Evolutionary conservation across 2,329 filamentous ascomycete species (phyloP), one percentile per base, ranked within the genome.

Genomic region (Cercospora zeae-maydis): DNA sequence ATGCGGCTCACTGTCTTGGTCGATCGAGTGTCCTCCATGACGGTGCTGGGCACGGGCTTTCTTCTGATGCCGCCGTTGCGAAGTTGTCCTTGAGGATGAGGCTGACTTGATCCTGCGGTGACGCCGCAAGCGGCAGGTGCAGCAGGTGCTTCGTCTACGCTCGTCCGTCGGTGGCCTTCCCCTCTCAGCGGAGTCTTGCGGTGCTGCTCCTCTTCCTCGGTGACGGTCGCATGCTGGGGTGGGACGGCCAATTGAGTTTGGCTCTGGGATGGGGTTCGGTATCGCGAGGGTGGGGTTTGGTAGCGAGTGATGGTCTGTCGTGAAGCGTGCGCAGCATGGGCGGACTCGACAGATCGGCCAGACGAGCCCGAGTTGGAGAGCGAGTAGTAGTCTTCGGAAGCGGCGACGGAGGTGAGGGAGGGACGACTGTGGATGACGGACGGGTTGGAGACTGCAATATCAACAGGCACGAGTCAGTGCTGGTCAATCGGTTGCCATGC

Each of bases 311-410:
- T 73, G 42, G 69, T 69, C 16, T 69, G 67, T 27, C 63, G 64
- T 52, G 63, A 68, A 33, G 61, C 54, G 34, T 61, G 58, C 36
- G 61, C 64, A 61, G 66, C 59, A 57, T 69, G 66, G 67, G 71
- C 75, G 71, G 73, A 59, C 19, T 68, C 66, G 63, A 66, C 64
- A 37, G 70, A 72, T 64, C 72, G 77, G 55, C 78, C 78, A 24
- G 66, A 66, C 57, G 73, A 69, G 58, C 76, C 77, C 45, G 78
- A 78, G 60, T 75, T 77, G 45, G 78, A 78, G 51, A 81, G 72
- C 63, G 79, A 81, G 73, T 80, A 82, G 75, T 81, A 83, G 71
- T 81, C 79, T 70, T 82, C 79, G 19, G 78, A 80, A 24, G 78
- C 80, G 42, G 79, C 76, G 65, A 82, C 76, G 67, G 78, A 81